These are phyloP conservation scores for Candida neerlandica DNA, from an alignment of 1,139 yeast species.

Conservation along the genomic window DNA sequence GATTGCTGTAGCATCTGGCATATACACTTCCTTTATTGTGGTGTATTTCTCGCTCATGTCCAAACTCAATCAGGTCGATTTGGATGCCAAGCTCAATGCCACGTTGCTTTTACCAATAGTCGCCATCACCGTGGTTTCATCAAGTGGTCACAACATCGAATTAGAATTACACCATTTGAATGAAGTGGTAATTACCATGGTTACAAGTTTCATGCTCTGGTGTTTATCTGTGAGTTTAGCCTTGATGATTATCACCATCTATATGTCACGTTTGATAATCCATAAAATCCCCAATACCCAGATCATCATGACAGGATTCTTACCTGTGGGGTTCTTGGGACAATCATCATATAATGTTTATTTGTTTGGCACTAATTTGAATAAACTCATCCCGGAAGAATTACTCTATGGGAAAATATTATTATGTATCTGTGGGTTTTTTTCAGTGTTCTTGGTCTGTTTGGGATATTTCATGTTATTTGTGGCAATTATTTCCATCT, in stretches of 20 bases:
- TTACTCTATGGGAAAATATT: conserved; percentile 21
- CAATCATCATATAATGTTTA: conserved; percentile 77
- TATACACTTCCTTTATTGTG: conserved; percentile 61
- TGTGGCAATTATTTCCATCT: conserved; percentile 49
- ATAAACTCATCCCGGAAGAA: conserved; percentile 19
- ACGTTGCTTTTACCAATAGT: conserved; percentile 69
- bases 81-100: conserved; percentile 34
- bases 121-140: conserved; percentile 71
- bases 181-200: conserved; percentile 53
- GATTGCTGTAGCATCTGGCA: conserved; percentile 47
- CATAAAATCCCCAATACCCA: conserved; percentile 58
- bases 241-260: conserved; percentile 55
- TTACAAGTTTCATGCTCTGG: conserved; percentile 63
- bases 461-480: conserved; percentile 68
- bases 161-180: conserved; percentile 40
- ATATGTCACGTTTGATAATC: conserved; percentile 58
- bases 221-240: conserved; percentile 67
- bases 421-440: conserved; percentile 23
- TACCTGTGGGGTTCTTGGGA: conserved; percentile 55
- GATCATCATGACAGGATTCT: conserved; percentile 28
- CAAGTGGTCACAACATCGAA: conserved; percentile 62
- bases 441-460: conserved; percentile 54
- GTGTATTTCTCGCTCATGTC: conserved; percentile 44
- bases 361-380: conserved; percentile 51
- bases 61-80: conserved; percentile 23